Evolutionary conservation across 768 basidiomycete genomes (phyloP).

Genomic region (Coprinopsis marcescibilis): DNA sequence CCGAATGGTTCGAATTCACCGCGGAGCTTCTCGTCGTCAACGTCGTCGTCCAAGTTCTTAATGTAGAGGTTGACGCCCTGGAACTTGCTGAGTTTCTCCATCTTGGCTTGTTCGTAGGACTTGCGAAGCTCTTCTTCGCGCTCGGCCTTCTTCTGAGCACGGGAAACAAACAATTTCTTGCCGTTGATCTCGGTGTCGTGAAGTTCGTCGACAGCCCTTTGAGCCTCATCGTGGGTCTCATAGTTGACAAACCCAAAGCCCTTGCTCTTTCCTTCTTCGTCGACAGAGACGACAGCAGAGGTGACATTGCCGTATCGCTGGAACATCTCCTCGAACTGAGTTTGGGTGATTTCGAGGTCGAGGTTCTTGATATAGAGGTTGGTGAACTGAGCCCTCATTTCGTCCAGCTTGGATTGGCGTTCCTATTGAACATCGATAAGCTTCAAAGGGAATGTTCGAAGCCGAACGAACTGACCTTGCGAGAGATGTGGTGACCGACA

Average conservation of each 20-base stretch:
- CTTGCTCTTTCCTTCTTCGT: constrained; percentile 89
- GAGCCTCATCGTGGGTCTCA: constrained; percentile 88
- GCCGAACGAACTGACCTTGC: constrained; percentile 56
- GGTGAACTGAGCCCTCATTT: constrained; percentile 95
- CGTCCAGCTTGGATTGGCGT: constrained; percentile 96
- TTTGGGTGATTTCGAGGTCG: constrained; percentile 74
- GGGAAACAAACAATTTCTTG: constrained; percentile 89
- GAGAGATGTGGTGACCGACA: constrained; percentile 94
- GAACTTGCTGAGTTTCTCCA: constrained; percentile 97
- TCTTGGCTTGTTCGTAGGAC: constrained; percentile 91
- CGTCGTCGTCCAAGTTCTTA: constrained; percentile 98
- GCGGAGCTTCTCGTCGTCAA: constrained; percentile 96
- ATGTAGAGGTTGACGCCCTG: constrained; percentile 99
- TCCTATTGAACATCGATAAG: constrained; percentile 59
- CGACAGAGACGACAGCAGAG: constrained; percentile 77
- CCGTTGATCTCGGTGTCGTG: constrained; percentile 82
- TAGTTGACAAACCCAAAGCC: constrained; percentile 99
- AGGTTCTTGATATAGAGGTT: constrained; percentile 99
- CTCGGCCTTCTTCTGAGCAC: constrained; percentile 98
- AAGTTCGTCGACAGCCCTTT: constrained; percentile 81
- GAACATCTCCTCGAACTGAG: constrained; percentile 85
- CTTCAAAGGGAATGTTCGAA: not conserved
- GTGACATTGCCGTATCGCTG: constrained; percentile 74
- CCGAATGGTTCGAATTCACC: constrained; percentile 96
- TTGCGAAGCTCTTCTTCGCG: constrained; percentile 94